These are phyloP conservation scores for Fusarium luffae DNA, from an alignment of 2,329 filamentous ascomycete genomes.

Conservation along the genomic window DNA sequence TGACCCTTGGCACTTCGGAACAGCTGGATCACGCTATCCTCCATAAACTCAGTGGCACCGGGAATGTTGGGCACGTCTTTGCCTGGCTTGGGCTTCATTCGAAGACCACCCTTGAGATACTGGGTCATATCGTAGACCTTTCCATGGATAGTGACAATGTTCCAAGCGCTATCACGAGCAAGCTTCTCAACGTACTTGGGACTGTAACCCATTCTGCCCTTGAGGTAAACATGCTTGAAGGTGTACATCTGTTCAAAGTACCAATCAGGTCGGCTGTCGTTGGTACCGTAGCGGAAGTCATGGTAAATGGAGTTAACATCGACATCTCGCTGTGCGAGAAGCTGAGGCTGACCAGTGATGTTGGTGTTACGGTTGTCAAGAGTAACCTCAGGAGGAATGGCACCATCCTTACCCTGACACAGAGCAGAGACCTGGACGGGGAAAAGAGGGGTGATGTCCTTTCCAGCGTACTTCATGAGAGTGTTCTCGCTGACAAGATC, in stretches of 20 bases:
- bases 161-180: conserved; percentile 68
- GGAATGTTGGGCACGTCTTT: conserved; percentile 57
- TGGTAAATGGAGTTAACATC: conserved; percentile 86
- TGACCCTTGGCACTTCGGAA: conserved; percentile 80
- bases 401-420: conserved; percentile 79
- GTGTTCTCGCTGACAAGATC: conserved; percentile 64
- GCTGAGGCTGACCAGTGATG: conserved; percentile 71
- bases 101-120: conserved; percentile 81
- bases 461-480: conserved; percentile 84
- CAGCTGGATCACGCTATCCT: conserved; percentile 75
- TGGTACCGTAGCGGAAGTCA: conserved; percentile 88
- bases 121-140: conserved; percentile 90
- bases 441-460: conserved; percentile 89
- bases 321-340: conserved; percentile 65
- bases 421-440: conserved; percentile 94
- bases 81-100: conserved; percentile 67
- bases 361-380: conserved; percentile 87
- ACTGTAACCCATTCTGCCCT: conserved; percentile 88
- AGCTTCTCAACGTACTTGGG: conserved; percentile 79
- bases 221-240: conserved; percentile 82
- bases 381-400: conserved; percentile 76
- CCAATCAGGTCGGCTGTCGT: conserved; percentile 89
- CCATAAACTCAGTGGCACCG: conserved; percentile 82
- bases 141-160: conserved; percentile 81
- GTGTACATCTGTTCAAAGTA: conserved; percentile 88